A percentile compares a stretch with the other conserved stretches of the same genome.
Conservation (phyloP, 345 rosid species). For the Raphanus raphanistrum region DNA sequence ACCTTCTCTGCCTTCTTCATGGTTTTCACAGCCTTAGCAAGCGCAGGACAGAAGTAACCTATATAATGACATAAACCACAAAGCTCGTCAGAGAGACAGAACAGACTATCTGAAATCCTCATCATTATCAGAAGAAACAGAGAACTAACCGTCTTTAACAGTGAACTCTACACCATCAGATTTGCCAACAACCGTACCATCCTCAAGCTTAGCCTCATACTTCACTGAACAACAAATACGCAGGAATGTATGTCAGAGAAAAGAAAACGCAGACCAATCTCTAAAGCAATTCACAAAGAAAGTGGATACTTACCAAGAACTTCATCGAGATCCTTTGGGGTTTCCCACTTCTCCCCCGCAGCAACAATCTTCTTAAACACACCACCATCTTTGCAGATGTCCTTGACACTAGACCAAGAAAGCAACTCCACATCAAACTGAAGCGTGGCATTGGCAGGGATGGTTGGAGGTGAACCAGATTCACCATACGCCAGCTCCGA, state of each 20-base stretch:
- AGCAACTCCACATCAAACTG: slow-evolving; percentile 80
- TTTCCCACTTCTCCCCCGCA: slow-evolving; percentile 80
- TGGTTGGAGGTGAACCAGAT: slow-evolving; percentile 84
- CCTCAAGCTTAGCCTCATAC: slow-evolving; percentile 72
- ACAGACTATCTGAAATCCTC: background rate
- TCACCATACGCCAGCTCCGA: slow-evolving; percentile 81
- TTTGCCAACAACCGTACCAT: slow-evolving; percentile 65
- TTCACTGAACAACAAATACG: slow-evolving; percentile 51
- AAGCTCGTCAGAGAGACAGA: background rate
- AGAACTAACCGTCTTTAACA: slow-evolving; percentile 64
- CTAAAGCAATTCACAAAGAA: background rate
- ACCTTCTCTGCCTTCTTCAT: slow-evolving; percentile 90
- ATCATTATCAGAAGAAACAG: background rate
- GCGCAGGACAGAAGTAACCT: slow-evolving; percentile 89
- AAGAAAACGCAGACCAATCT: background rate
- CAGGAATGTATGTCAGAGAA: background rate
- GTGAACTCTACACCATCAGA: slow-evolving; percentile 77
- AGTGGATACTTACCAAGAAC: slow-evolving; percentile 51
- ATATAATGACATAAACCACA: background rate
- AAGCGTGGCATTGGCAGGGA: slow-evolving; percentile 86
- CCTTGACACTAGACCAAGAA: slow-evolving; percentile 80
- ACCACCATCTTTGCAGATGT: slow-evolving; percentile 87
- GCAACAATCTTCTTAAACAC: slow-evolving; percentile 66
- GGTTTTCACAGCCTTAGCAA: slow-evolving; percentile 77
- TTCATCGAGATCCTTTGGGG: slow-evolving; percentile 78